Evolutionary conservation across 192 early-diverging fungal species (phyloP).

Genomic region (Ambispora gerdemannii): DNA sequence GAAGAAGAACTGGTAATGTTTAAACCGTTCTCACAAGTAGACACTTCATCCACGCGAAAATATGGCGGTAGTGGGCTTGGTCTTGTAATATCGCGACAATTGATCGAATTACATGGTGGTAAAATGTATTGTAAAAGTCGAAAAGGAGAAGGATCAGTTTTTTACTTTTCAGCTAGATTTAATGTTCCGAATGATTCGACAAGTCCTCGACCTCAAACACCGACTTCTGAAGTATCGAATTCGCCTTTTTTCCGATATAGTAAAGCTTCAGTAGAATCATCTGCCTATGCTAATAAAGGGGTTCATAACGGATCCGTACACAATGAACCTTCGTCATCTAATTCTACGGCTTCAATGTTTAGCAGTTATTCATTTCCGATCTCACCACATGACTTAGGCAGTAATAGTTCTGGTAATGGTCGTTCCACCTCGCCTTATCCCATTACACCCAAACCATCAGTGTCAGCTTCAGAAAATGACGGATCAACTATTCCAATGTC

Average conservation of each 20-base stretch:
- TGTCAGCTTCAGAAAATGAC: neutral
- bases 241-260: conserved; percentile 11
- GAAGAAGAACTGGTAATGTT: conserved; percentile 72
- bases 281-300: neutral
- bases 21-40: conserved; percentile 79
- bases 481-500: neutral
- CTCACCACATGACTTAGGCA: conserved; percentile 8
- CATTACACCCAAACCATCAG: neutral
- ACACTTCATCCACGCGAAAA: conserved; percentile 73
- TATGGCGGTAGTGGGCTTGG: conserved; percentile 86
- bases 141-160: conserved; percentile 68
- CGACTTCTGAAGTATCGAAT: conserved; percentile 34
- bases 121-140: conserved; percentile 66
- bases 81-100: conserved; percentile 72
- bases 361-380: conserved; percentile 17
- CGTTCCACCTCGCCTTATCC: conserved; percentile 3
- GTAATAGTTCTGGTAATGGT: conserved; percentile 15
- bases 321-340: conserved; percentile 21
- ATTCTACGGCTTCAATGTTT: neutral
- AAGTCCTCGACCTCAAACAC: conserved; percentile 43
- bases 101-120: conserved; percentile 77
- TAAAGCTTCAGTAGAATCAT: conserved; percentile 1
- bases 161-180: conserved; percentile 68
- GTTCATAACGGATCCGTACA: conserved; percentile 6
- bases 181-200: conserved; percentile 39